Base-by-base conservation (phyloP, 106 monocot species). In the Apostasia ramifera region DNA sequence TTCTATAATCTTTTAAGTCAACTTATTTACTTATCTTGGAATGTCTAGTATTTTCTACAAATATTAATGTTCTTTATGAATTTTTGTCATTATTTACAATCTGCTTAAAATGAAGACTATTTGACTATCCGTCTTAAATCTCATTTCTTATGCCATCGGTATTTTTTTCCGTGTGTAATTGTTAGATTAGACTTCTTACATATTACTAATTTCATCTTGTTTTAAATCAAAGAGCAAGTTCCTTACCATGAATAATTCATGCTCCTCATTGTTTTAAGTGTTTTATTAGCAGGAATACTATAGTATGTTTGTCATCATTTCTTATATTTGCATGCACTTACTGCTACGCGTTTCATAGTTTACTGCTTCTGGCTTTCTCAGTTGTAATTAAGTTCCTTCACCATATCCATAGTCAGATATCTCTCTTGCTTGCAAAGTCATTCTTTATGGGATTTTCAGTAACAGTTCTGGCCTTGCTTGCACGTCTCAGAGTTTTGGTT, bases 371-470 rank as follows among this genome's bases (percentile, higher is more conserved):
- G 47, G 8, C 11, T 47, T 65, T 48, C 3, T 49, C 48, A 48
- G 14, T 65, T 47, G 2, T 62, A 44, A 42, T 44, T 62, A 13
- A 44, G 15, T 65, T 85, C 85, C 81, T 86, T 86, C 8, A 77
- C 51, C 44, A 40, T 60, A n/a, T 62, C 39, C 50, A 55, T 55
- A 93, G 93, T 66, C 87, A 86, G 87, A 94, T 94, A 78, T 84
- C 93, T 68, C 81, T 84, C 55, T 66, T 94, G 71, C 86, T 94
- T 70, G 89, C 90, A 46, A 87, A 86, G 69, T 76, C 87, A 39
- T 94, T 94, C 65, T 94, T 94, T 54, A 78, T 71, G 55, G 77
- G 78, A 66, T 84, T 90, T 80, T 94, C 82, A 45, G 68, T 80
- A 37, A 76, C 78, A 53, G 54, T 82, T 14, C 66, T 94, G 66